Base-by-base conservation (phyloP, 177 flowering plant genomes). In the Vitis hybrid region DNA sequence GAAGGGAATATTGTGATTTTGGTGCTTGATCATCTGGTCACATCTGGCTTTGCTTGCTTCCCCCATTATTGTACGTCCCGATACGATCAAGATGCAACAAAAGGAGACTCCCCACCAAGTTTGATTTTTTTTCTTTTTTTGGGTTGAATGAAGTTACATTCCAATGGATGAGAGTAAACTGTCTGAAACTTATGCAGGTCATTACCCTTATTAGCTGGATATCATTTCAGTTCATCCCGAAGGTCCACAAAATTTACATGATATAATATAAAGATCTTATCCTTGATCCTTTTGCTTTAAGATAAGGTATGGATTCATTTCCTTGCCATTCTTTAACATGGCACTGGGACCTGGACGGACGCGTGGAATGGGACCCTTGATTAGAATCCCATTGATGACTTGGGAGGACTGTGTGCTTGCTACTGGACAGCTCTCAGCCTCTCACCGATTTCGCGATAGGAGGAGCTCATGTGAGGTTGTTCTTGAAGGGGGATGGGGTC, bases 21-120 rank as follows among this genome's bases (percentile, higher is more conserved):
- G 64, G 81, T 68, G 78, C 50, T 50, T 33, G 44, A 33, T 80
- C 78, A 78, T 52, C 78, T 80, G 67, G 85, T 82, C 85, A 80
- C 76, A 75, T 80, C 82, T 9, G 11, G 47, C 44, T 33, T 33
- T 33, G 44, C 44, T 33, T 33, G 1, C 28, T 50, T 22, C 51
- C 63, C 63, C 49, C 49, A 76, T 73, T 64, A 68, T 74, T 71
- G 73, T 62, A 65, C 67, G 63, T 66, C 13, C 65, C 19, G 12
- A 33, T 33, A 33, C 49, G 24, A 50, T 12, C 58, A 11, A 47
- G 14, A 47, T 24, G 14, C 69, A 10, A 47, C 60, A 20, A 58
- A 47, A 65, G 17, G 33, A 28, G 13, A 28, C 50, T 55, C 53
- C 66, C 77, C 73, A 75, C 82, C 72, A 64, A 1, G 51, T 62